Evolutionary conservation across 306 rosid species (phyloP), one percentile per base, ranked within the genome.

Genomic region (Canavalia ensiformis): DNA sequence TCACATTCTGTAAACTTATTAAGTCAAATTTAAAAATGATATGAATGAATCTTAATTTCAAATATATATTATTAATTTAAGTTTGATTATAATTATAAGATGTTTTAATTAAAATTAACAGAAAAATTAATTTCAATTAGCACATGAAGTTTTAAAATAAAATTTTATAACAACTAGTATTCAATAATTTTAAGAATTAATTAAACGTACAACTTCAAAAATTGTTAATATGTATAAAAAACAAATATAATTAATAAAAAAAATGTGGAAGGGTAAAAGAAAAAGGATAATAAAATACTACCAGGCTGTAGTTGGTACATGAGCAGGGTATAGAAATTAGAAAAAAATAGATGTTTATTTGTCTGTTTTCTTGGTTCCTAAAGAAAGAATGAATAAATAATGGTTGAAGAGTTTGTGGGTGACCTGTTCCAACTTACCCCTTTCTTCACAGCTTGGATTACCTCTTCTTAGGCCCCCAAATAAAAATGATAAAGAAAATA

Each of bases 371-470:
- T 75, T 50, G 6, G 25, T 75, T 59, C 10, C 18, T 2, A 75
- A 74, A 57, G 66, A 76, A 68, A n/a, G 74, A 46, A 42, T 55
- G 34, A 8, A 72, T 72, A 65, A 64, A 66, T 56, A 31, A 69
- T 44, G 25, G 18, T 39, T 51, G 28, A 59, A 56, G 37, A 54
- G 52, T 28, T 46, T 80, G 82, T 79, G 55, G 87, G 81, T 81
- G 87, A 81, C 76, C 79, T 76, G 87, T 84, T 84, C 86, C 82
- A 76, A 72, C 87, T 77, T 57, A 72, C 59, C 64, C 2, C 33
- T 75, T 76, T 71, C 75, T 80, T 73, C 74, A 68, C 79, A 76
- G 76, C 74, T 89, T 82, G 81, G 81, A 82, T 75, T 84, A 47
- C 64, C 81, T 25, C 25, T 69, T 73, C 80, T 49, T 37, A 13